These are phyloP conservation scores for Mycena kentingensis DNA, from an alignment of 768 basidiomycete species.

Conservation along the genomic window DNA sequence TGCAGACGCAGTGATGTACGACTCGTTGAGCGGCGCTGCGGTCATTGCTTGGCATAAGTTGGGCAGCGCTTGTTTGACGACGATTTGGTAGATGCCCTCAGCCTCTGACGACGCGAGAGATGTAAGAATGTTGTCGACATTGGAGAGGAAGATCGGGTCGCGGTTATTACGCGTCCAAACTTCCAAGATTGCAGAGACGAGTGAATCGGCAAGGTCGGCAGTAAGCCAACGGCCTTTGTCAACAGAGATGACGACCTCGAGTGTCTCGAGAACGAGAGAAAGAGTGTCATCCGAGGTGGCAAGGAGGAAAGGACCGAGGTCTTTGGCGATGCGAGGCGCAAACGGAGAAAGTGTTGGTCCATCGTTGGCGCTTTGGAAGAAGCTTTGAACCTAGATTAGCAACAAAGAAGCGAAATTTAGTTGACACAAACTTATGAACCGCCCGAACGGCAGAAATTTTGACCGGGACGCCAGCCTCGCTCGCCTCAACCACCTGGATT, in stretches of 20 bases:
- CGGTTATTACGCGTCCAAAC: conserved; percentile 88
- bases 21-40: conserved; percentile 58
- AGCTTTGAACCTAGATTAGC: conserved; percentile 47
- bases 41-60: conserved; percentile 66
- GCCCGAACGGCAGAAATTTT: conserved; percentile 95
- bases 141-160: conserved; percentile 89
- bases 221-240: conserved; percentile 76
- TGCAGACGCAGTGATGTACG: conserved; percentile 77
- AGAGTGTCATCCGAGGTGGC: conserved; percentile 86
- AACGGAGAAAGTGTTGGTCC: conserved; percentile 61
- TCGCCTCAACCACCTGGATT: conserved; percentile 78
- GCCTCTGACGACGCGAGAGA: conserved; percentile 65
- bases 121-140: conserved; percentile 78
- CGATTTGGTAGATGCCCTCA: conserved; percentile 65
- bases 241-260: conserved; percentile 77
- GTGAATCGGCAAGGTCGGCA: conserved; percentile 59
- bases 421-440: conserved; percentile 70
- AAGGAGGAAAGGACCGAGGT: conserved; percentile 81
- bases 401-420: conserved; percentile 10
- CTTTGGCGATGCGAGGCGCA: conserved; percentile 73
- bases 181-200: conserved; percentile 69
- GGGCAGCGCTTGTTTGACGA: conserved; percentile 76
- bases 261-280: conserved; percentile 82
- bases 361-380: conserved; percentile 62
- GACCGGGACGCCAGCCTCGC: conserved; percentile 75